Base-by-base conservation (phyloP, 1,139 yeast species). In the Kurtzmaniella quercitrusa region DNA sequence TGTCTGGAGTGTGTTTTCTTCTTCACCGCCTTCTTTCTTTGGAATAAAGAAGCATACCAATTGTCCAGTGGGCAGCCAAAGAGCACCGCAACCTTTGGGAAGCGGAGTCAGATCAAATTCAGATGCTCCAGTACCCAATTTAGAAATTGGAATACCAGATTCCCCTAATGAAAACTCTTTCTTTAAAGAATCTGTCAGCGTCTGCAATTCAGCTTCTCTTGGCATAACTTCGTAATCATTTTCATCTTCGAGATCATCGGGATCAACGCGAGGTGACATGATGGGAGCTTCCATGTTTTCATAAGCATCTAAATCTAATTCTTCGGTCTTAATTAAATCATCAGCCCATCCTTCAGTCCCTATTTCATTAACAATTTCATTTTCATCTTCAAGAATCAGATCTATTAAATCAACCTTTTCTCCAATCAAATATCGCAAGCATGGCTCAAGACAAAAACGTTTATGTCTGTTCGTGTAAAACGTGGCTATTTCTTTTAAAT, bases 81-180 rank as follows among this genome's bases (percentile, higher is more conserved):
- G 70, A 0, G 95, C 96, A 8, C 97, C 96, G 66, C 96, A 89
- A 3, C 93, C 95, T 56, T 87, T 88, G 0, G 97, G 96, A 3
- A 89, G 74, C 0, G 97, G 97, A 0, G 96, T 88, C 33, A 89
- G 82, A 55, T 88, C 96, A 53, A 82, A 78, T 14, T 63, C 53
- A 6, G 60, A 46, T 45, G 50, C 37, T 14, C 45, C 36, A 5
- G 15, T 8, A 14, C 34, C 34, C 15, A 30, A 30, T 26, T 47
- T 44, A 42, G 30, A 15, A 38, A 17, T 9, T 14, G 20, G n/a
- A 19, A 34, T 34, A 3, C 50, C 38, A 18, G 48, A 50, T n/a
- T 30, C 36, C 4, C 30, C 32, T 5, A 33, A 23, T 18, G 39
- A 37, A 18, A 30, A 40, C 4, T 37, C 28, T 26, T 35, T 35